phyloP scores from a whole-genome alignment of 148 eudicot genomes.

The Vaccinium vitisidaea region DNA sequence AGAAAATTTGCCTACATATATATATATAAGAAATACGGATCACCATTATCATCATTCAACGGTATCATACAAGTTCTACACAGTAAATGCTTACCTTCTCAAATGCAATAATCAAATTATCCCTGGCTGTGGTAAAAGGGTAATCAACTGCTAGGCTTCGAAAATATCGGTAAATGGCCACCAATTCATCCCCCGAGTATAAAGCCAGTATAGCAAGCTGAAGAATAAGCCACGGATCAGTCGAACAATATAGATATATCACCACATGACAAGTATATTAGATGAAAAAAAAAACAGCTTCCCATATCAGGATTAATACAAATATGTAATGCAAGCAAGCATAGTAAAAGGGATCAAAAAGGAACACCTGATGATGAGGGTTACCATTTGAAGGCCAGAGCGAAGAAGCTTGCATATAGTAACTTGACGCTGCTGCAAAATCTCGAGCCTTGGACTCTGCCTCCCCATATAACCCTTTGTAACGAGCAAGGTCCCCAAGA shows the following conservation, averaged over 20 bases:
- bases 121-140: conserved; percentile 90
- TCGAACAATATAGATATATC: background rate
- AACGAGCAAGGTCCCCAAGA: conserved; percentile 96
- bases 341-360: conserved; percentile 8
- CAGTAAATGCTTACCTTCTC: conserved; percentile 62
- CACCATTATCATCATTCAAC: background rate
- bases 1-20: no score
- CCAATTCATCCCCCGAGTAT: conserved; percentile 76
- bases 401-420: conserved; percentile 86
- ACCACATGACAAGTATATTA: background rate
- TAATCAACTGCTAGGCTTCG: conserved; percentile 90
- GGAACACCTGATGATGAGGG: conserved; percentile 97
- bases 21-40: background rate
- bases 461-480: conserved; percentile 86
- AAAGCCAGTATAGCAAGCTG: conserved; percentile 97
- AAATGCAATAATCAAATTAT: conserved; percentile 89
- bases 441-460: conserved; percentile 82
- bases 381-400: conserved; percentile 92
- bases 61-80: background rate
- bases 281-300: background rate
- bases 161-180: conserved; percentile 80
- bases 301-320: background rate
- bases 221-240: conserved; percentile 14
- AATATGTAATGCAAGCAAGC: background rate
- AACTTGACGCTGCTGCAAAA: conserved; percentile 84